phyloP scores from a whole-genome alignment of 345 rosid species.

The Fremontodendron californicum region DNA sequence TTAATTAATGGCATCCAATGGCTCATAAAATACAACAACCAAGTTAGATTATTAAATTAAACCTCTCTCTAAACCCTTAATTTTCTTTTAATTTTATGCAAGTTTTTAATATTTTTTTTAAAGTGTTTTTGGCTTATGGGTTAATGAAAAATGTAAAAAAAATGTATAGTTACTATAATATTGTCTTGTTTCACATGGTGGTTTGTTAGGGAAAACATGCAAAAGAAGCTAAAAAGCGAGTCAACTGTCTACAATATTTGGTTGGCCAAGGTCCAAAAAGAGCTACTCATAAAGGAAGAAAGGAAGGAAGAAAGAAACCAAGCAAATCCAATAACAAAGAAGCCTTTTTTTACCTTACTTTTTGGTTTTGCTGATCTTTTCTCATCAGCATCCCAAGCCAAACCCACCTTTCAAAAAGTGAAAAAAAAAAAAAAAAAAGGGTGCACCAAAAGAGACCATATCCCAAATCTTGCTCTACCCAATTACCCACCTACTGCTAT shows the following conservation, averaged over 20 bases:
- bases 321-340: neutral
- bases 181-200: neutral
- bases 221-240: neutral
- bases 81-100: neutral
- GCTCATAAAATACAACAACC: neutral
- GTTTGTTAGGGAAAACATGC: neutral
- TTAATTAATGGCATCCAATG: neutral
- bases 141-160: neutral
- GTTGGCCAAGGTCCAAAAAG: slow-evolving; percentile 29
- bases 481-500: neutral
- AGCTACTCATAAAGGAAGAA: slow-evolving; percentile 4
- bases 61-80: neutral
- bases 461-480: neutral
- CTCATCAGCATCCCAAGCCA: neutral
- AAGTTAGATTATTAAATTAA: neutral
- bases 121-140: neutral
- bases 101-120: neutral
- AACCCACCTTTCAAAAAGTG: neutral
- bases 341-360: neutral
- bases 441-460: neutral
- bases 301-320: neutral
- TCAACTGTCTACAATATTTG: neutral
- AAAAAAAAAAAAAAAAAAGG: neutral
- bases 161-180: neutral
- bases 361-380: neutral